These are phyloP conservation scores for Sisymbrium altissimum DNA, from an alignment of 345 rosid genomes.

Conservation along the genomic window DNA sequence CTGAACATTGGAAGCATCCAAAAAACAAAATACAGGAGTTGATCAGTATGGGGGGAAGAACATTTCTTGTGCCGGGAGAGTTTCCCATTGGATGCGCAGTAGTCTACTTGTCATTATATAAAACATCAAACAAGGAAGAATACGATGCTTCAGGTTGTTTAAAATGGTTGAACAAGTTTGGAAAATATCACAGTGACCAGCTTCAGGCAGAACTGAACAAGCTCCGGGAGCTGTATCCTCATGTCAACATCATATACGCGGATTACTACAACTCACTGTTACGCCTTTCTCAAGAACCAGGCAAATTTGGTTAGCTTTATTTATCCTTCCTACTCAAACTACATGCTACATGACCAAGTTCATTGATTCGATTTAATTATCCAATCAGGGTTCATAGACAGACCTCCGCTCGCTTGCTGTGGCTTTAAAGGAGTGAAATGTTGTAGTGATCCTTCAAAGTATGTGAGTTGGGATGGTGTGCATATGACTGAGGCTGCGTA, in stretches of 20 bases:
- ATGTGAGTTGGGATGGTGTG: constrained; percentile 41
- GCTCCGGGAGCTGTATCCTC: constrained; percentile 34
- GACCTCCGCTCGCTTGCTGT: constrained; percentile 34
- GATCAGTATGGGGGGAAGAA: constrained; percentile 42
- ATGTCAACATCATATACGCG: constrained; percentile 38
- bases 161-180: constrained; percentile 40
- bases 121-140: constrained; percentile 25
- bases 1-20: background rate
- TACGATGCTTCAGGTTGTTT: constrained; percentile 49
- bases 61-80: constrained; percentile 49
- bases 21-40: constrained; percentile 34
- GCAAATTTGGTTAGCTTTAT: constrained; percentile 36
- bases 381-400: constrained; percentile 30
- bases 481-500: constrained; percentile 36
- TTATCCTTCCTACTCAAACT: background rate
- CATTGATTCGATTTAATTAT: background rate
- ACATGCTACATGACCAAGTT: background rate
- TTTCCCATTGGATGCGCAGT: constrained; percentile 42
- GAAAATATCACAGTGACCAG: constrained; percentile 31
- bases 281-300: constrained; percentile 28
- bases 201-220: constrained; percentile 34
- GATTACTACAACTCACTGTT: constrained; percentile 37
- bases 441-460: constrained; percentile 39
- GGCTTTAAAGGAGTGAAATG: constrained; percentile 5
- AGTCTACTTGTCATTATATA: constrained; percentile 23